Base-by-base conservation (phyloP, 2,329 filamentous ascomycete genomes). In the Ophiostoma angusticollis region DNA sequence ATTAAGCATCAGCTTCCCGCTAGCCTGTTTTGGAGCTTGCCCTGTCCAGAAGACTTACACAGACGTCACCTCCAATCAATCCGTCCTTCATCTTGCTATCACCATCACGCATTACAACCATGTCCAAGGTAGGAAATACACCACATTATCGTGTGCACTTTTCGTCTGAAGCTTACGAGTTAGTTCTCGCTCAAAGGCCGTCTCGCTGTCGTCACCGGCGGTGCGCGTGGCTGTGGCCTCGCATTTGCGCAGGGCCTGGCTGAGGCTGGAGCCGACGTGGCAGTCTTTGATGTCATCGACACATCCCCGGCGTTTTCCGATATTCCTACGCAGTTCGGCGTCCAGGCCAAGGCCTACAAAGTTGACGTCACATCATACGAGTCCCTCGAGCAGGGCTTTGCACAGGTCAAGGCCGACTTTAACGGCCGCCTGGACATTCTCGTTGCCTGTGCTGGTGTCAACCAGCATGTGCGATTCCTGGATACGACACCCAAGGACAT, bases 181-280 rank as follows among this genome's bases (percentile, higher is more conserved):
- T 17, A 47, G 40, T 47, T 47, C 22, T 47, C 45, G 3, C 37
- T 46, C 19, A 35, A 39, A 23, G 45, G 45, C n/a, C 44, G 77
- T 50, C 69, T 82, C 1, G 72, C 84, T 33, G 56, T 82, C 22
- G 76, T 86, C 3, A 81, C 80, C 2, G 82, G 82, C 14, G 82
- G 72, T 39, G 81, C 73, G 3, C 68, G 76, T 43, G 83, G 83
- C 0, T 66, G 87, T 9, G 82, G 82, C n/a, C 59, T 89, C 16
- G 73, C 78, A 6, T 72, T 86, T 50, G 73, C 80, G 1, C 80
- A 87, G 50, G 80, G 77, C 1, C 60, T 87, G 12, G 63, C 84
- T 11, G 80, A 87, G 57, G 81, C 81, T 18, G 82, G 83, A 16
- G 83, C 45, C 13, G 42, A 46, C 31, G 35, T 48, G 8, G 44